Conservation (phyloP, 2,329 filamentous ascomycete genomes). For the Cladosporium halotolerans region DNA sequence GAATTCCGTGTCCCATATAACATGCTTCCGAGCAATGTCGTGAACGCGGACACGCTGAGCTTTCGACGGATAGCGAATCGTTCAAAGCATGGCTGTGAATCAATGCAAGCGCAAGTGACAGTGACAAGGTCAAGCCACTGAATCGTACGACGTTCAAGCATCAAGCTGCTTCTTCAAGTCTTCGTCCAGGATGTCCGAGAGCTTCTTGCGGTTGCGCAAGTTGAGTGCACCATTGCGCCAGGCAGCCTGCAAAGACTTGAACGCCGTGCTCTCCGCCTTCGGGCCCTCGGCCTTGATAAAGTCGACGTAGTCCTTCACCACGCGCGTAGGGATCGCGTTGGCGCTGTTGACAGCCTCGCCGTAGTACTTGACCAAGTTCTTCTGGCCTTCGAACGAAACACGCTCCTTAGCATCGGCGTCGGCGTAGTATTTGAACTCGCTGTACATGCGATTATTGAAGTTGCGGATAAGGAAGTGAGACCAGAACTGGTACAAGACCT, state of each 20-base stretch:
- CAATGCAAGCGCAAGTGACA: no score
- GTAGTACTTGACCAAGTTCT: slow-evolving; percentile 61
- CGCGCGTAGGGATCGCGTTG: slow-evolving; percentile 45
- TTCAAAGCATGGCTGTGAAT: not conserved
- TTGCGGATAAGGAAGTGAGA: slow-evolving; percentile 64
- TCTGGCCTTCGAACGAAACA: slow-evolving; percentile 51
- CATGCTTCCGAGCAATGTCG: not conserved
- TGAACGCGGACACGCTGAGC: not conserved
- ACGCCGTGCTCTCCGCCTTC: slow-evolving; percentile 37
- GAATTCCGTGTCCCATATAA: not conserved
- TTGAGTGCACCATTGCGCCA: slow-evolving; percentile 51
- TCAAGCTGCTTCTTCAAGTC: slow-evolving; percentile 49
- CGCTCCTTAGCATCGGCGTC: slow-evolving; percentile 55
- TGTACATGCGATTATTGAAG: slow-evolving; percentile 70
- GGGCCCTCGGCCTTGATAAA: slow-evolving; percentile 46
- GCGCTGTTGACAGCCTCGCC: slow-evolving; percentile 49
- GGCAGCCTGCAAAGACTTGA: slow-evolving; percentile 46
- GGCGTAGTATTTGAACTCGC: slow-evolving; percentile 64
- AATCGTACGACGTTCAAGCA: not conserved
- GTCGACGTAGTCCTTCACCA: slow-evolving; percentile 51
- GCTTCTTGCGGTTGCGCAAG: slow-evolving; percentile 51
- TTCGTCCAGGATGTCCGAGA: slow-evolving; percentile 47
- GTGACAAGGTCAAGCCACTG: not conserved
- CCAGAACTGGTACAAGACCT: slow-evolving; percentile 69
- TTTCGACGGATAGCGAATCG: not conserved